Evolutionary conservation across 2,329 filamentous ascomycete genomes (phyloP).

Genomic region (Plenodomus biglobosus): DNA sequence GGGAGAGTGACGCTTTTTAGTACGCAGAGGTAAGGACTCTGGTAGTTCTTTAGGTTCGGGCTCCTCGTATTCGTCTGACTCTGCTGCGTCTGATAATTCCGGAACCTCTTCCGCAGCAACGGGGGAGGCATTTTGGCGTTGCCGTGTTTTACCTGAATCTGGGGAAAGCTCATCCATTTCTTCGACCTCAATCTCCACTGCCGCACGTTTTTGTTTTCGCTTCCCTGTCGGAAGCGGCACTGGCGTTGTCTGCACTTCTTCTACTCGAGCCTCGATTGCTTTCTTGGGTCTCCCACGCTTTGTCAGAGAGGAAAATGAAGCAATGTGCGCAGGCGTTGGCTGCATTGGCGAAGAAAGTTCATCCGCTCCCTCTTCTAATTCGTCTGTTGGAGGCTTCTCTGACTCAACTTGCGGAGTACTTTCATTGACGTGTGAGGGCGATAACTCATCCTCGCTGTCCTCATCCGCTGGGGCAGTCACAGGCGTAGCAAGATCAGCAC

Average conservation of each 20-base stretch:
- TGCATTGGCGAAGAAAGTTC: slow-evolving; percentile 16
- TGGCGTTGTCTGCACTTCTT: slow-evolving; percentile 15
- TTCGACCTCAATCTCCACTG: slow-evolving; percentile 6
- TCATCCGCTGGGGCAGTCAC: slow-evolving; percentile 15
- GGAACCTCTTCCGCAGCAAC: slow-evolving; percentile 6
- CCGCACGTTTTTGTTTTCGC: slow-evolving; percentile 6
- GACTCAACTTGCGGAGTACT: background rate
- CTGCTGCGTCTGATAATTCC: slow-evolving; percentile 21
- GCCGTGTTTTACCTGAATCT: slow-evolving; percentile 9
- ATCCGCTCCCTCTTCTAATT: slow-evolving; percentile 22
- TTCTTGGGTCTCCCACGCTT: slow-evolving; percentile 21
- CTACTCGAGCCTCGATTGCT: slow-evolving; percentile 1
- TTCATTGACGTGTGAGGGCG: slow-evolving; percentile 14
- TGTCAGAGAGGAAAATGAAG: background rate
- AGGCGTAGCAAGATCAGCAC: slow-evolving; percentile 16
- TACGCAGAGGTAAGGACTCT: slow-evolving; percentile 11
- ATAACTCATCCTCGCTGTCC: slow-evolving; percentile 35
- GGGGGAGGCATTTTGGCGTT: slow-evolving; percentile 2
- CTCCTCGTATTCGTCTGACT: slow-evolving; percentile 16
- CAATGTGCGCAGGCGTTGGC: slow-evolving; percentile 5
- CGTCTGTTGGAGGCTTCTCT: slow-evolving; percentile 2
- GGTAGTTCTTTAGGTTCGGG: slow-evolving; percentile 18
- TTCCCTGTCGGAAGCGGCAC: slow-evolving; percentile 9
- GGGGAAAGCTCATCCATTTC: slow-evolving; percentile 26
- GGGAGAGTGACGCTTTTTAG: slow-evolving; percentile 13